These are phyloP conservation scores for Phaeosphaeria sp. DNA, from an alignment of 2,329 filamentous ascomycete genomes.

Conservation along the genomic window DNA sequence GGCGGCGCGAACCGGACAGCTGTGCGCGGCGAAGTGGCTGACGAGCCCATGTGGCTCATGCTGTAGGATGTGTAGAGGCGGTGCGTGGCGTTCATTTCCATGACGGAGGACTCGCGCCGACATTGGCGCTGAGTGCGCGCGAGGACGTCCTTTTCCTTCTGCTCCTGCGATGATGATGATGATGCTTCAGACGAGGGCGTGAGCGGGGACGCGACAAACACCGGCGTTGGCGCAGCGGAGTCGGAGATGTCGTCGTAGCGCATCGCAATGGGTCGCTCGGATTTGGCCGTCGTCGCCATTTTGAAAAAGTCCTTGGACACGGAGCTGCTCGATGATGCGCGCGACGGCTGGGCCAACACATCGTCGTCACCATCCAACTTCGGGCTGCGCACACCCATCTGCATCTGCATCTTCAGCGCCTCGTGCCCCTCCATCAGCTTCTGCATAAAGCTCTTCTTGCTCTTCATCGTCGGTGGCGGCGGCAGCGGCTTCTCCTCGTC, in stretches of 20 bases:
- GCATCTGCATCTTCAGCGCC: constrained; percentile 16
- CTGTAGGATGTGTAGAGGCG: neutral
- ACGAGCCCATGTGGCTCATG: constrained; percentile 1
- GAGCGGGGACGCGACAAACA: neutral
- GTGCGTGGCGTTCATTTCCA: neutral
- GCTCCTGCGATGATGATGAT: neutral
- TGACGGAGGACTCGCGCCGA: neutral
- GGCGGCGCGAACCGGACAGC: constrained; percentile 5
- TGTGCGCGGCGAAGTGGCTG: constrained; percentile 7
- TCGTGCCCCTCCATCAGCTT: constrained; percentile 18
- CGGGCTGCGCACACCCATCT: constrained; percentile 5
- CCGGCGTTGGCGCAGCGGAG: neutral
- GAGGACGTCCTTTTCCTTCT: neutral
- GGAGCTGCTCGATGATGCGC: constrained; percentile 10
- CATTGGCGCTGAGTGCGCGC: neutral
- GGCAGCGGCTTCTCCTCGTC: constrained; percentile 14
- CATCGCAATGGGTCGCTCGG: constrained; percentile 10
- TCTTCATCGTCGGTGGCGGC: constrained; percentile 11
- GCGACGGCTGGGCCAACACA: neutral
- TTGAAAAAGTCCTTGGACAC: constrained; percentile 5
- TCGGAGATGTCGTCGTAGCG: constrained; percentile 4
- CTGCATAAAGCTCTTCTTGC: constrained; percentile 23
- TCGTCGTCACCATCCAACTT: constrained; percentile 4
- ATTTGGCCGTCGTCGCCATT: constrained; percentile 1
- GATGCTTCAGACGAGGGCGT: neutral